These are phyloP conservation scores for Dothistroma septosporum DNA, from an alignment of 2,329 filamentous ascomycete genomes.

Conservation along the genomic window DNA sequence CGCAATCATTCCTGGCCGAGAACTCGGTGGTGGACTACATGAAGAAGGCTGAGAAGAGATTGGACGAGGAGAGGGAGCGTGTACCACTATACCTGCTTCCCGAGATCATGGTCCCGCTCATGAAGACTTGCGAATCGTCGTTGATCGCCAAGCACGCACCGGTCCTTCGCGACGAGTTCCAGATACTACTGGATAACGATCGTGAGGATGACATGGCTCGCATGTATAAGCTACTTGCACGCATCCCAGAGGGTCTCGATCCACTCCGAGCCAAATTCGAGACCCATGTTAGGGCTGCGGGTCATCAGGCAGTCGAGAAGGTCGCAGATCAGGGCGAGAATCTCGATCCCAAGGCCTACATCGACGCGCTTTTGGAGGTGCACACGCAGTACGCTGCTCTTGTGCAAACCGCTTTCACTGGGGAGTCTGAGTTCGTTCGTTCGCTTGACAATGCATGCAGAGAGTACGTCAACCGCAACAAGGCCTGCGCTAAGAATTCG, in stretches of 20 bases:
- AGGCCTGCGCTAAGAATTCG: constrained; percentile 87
- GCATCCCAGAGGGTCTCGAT: constrained; percentile 87
- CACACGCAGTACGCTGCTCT: constrained; percentile 89
- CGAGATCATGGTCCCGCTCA: constrained; percentile 80
- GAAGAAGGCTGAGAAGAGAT: constrained; percentile 92
- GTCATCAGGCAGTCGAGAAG: constrained; percentile 83
- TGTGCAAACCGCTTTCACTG: constrained; percentile 87
- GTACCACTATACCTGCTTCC: constrained; percentile 87
- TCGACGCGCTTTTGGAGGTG: constrained; percentile 89
- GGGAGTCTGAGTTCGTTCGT: constrained; percentile 93
- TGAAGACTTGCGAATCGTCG: constrained; percentile 81
- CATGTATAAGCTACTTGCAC: constrained; percentile 88
- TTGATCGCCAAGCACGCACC: constrained; percentile 83
- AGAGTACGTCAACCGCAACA: constrained; percentile 97
- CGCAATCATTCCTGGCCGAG: constrained; percentile 88
- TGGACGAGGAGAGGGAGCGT: constrained; percentile 90
- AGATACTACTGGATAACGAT: constrained; percentile 87
- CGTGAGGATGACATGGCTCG: constrained; percentile 91
- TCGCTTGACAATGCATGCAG: constrained; percentile 95
- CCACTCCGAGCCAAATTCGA: constrained; percentile 85
- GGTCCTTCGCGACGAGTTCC: constrained; percentile 92
- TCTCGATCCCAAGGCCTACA: constrained; percentile 70
- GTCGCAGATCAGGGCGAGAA: constrained; percentile 82
- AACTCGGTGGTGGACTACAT: constrained; percentile 99
- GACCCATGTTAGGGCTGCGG: constrained; percentile 85